Base-by-base conservation (phyloP, 108 stramenopile species). In the Conticribra weissflogii region DNA sequence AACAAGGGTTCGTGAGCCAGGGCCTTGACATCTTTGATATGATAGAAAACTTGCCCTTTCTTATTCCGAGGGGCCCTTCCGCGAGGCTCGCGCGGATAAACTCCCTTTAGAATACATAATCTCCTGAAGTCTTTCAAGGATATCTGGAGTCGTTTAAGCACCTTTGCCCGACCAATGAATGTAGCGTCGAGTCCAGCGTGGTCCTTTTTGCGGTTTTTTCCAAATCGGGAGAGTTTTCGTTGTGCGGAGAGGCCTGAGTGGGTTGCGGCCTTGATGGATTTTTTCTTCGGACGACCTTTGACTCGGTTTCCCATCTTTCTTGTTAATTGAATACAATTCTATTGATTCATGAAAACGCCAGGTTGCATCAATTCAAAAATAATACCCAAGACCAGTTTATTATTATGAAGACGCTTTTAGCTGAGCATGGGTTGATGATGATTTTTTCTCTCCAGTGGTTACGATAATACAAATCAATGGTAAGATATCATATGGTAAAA, bases 81-180 rank as follows among this genome's bases (percentile, higher is more conserved):
- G 23, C 84, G 67, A 41, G 99, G 99, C 46, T 98, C 94, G 27
- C 99, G 82, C 8, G 99, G 99, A 80, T 98, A 99, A 31, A 99
- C 91, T 15, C 99, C 99, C 83, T 99, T 99, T 45, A 99, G 89
- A 76, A 99, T 99, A 81, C 99, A 99, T 3, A 99, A 88, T 49
- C 99, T 89, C 32, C 98, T 91, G 84, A 99, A 99, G 68, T 99
- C 99, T 57, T 96, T 94, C 51, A 99, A 82, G 1, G 94, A 94
- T 18, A 99, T 76, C 78, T 98, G 98, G 22, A 99, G 86, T 68
- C 88, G 86, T 49, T 92, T 92, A 36, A 98, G 73, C 3, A 93
- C 95, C 69, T 87, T 79, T 45, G 92, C 76, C 2, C 99, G 90
- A 8, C 96, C 96, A 57, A 99, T 87, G 89, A 95, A 99, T 65